Base-by-base conservation (phyloP, 352 stramenopile species). In the Aphanomyces cochlioides region DNA sequence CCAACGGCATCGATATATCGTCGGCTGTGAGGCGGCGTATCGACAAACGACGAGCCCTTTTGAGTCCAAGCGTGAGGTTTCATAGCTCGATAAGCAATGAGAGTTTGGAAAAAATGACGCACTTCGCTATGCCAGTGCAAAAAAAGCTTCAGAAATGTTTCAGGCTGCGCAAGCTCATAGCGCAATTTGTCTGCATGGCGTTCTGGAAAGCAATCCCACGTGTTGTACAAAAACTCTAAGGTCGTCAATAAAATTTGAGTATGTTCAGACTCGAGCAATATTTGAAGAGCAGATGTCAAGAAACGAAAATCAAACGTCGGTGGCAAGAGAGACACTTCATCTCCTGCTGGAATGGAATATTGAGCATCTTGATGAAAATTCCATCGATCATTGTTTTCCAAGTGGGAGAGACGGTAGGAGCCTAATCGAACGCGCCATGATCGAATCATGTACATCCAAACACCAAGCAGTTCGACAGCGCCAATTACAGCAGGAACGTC, bases 391-490 rank as follows among this genome's bases (percentile, higher is more conserved):
- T 95, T 95, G 73, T 93, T 96, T 73, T 96, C 88, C 34, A 96
- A 64, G 65, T 96, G 88, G 5, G 88, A 95, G 10, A 96, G 68
- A 3, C 88, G 85, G 65, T 96, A 96, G 19, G 88, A 96, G 48
- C 86, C 82, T 36, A 96, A 66, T 7, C 88, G 85, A 53, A 96
- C 87, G 45, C 88, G 88, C 88, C 88, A 96, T 74, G 85, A 94
- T 83, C 88, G 83, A 72, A 96, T 96, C 87, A 96, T 95, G 68
- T 96, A 95, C 87, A 96, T 93, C 88, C 88, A 96, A 7, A 96
- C 88, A 10, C 88, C 88, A 10, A 96, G 79, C 21, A 96, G 79
- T 67, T 96, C 88, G 4, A 96, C 85, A 0, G 87, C 85, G 56
- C 87, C 88, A 40, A 94, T 96, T 6, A 96, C 88, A 6, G 85